Conservation (phyloP, 2,329 filamentous ascomycete genomes). For the Tolypocladium cylindrosporum region DNA sequence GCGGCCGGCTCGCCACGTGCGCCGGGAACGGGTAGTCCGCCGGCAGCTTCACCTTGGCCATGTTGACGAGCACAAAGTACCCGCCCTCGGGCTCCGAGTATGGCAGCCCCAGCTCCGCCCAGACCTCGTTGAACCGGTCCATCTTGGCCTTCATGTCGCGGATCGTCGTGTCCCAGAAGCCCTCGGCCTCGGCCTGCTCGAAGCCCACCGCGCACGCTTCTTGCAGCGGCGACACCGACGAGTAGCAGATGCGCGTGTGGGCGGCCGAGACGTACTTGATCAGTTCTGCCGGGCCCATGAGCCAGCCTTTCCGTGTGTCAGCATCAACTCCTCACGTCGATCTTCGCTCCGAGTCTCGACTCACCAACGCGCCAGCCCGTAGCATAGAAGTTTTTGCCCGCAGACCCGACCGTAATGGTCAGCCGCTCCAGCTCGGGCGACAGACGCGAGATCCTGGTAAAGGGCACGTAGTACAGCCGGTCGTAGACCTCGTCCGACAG, state of each 20-base stretch:
- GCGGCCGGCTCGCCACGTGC: conserved; percentile 74
- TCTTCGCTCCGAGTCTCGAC: conserved; percentile 8
- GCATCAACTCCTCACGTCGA: not conserved
- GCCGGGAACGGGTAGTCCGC: conserved; percentile 78
- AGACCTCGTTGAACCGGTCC: conserved; percentile 73
- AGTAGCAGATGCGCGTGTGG: conserved; percentile 94
- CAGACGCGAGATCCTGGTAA: conserved; percentile 83
- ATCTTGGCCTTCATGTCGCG: conserved; percentile 86
- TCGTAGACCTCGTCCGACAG: conserved; percentile 92
- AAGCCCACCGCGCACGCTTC: conserved; percentile 92
- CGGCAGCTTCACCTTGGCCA: conserved; percentile 78
- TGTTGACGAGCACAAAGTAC: conserved; percentile 94
- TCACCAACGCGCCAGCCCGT: conserved; percentile 84
- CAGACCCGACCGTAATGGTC: conserved; percentile 89
- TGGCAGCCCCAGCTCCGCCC: conserved; percentile 63
- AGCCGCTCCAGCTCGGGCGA: conserved; percentile 81
- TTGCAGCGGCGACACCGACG: conserved; percentile 83
- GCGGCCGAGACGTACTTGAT: conserved; percentile 88
- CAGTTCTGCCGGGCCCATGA: conserved; percentile 80
- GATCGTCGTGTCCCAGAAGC: conserved; percentile 81
- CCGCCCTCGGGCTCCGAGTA: conserved; percentile 93
- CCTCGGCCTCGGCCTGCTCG: conserved; percentile 72
- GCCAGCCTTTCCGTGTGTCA: conserved; percentile 49
- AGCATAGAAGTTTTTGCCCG: conserved; percentile 96
- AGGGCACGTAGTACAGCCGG: conserved; percentile 87